Percentiles rank a stretch among this genome's conserved stretches.
Evolutionary conservation across 345 rosid genomes (phyloP).

Genomic region (Pistacia integerrima): DNA sequence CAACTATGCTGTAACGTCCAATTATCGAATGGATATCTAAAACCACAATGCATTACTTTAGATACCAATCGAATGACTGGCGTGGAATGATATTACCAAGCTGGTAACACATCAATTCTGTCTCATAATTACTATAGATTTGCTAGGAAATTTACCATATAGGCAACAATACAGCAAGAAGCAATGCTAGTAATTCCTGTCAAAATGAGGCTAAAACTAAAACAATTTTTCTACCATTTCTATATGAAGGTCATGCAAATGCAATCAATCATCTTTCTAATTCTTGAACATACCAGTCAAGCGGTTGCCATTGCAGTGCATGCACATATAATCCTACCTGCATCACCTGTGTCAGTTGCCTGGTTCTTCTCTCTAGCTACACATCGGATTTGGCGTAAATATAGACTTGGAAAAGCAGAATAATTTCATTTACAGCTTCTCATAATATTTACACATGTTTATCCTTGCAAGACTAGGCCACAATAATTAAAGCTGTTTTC

Average conservation of each 20-base stretch:
- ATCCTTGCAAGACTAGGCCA: background rate
- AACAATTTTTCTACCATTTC: background rate
- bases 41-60: no score
- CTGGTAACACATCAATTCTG: no score
- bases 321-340: background rate
- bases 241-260: background rate
- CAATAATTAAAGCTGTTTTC: background rate
- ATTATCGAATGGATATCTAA: no score
- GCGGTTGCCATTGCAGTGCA: background rate
- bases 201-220: background rate
- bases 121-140: no score
- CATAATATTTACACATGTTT: constrained; percentile 6
- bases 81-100: no score
- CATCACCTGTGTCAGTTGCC: background rate
- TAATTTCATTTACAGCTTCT: background rate
- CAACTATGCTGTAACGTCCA: no score
- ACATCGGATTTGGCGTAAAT: background rate
- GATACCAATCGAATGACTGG: no score
- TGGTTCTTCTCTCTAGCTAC: background rate
- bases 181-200: background rate
- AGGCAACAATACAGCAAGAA: no score
- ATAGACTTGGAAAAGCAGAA: background rate
- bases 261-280: background rate
- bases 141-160: no score
- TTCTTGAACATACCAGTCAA: background rate